phyloP scores from a whole-genome alignment of 306 rosid species.

The Delonix regia region DNA sequence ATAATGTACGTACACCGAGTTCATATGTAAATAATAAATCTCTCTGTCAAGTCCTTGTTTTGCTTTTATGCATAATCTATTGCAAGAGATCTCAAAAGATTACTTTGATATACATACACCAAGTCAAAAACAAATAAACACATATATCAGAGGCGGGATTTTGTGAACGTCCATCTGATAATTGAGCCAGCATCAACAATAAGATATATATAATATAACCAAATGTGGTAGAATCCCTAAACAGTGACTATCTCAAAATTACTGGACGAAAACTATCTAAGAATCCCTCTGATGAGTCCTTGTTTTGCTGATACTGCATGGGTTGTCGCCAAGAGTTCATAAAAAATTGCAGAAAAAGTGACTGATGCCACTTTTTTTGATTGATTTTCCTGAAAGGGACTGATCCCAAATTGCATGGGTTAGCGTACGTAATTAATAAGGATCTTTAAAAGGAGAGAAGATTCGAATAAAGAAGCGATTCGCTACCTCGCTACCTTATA shows the following conservation, averaged over 20 bases:
- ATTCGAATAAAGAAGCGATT: background rate
- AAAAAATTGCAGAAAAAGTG: background rate
- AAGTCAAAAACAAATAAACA: background rate
- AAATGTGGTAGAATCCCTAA: background rate
- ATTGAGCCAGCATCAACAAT: background rate
- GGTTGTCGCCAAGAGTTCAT: background rate
- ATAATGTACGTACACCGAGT: background rate
- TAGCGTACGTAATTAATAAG: background rate
- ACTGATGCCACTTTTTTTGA: background rate
- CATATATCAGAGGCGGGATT: background rate
- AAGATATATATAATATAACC: background rate
- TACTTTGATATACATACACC: background rate
- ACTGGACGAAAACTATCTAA: background rate
- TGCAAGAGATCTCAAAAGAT: background rate
- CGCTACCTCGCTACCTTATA: background rate
- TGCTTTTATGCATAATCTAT: background rate
- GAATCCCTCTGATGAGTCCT: background rate
- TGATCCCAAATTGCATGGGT: slow-evolving; percentile 3
- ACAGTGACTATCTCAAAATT: background rate
- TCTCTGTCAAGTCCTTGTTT: background rate
- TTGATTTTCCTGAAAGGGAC: background rate
- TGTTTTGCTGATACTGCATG: background rate
- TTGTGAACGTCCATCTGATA: background rate
- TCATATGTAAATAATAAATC: too few species aligned
- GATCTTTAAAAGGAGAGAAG: background rate